These are phyloP conservation scores for Mycena venus DNA, from an alignment of 768 basidiomycete species.

Conservation along the genomic window DNA sequence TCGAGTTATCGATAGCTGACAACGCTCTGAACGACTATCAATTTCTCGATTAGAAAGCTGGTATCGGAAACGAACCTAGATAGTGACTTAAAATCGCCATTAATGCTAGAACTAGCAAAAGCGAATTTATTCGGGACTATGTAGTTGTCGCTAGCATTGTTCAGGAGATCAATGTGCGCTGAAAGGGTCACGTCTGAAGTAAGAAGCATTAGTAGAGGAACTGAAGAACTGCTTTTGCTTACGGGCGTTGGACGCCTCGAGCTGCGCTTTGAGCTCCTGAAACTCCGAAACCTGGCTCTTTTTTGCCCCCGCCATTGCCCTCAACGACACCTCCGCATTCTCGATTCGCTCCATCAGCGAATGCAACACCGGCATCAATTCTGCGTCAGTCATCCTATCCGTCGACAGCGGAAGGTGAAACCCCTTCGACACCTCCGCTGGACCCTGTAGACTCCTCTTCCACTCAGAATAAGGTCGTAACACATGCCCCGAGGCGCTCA, in stretches of 20 bases:
- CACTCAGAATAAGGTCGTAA: not conserved
- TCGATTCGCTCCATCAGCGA: conserved; percentile 6
- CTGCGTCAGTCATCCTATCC: conserved; percentile 5
- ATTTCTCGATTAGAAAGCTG: not conserved
- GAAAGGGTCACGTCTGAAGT: too few species aligned
- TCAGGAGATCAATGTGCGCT: too few species aligned
- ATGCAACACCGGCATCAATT: not conserved
- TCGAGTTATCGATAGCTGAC: not conserved
- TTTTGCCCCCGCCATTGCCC: not conserved
- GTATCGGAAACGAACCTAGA: conserved; percentile 7
- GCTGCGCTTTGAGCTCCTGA: too few species aligned
- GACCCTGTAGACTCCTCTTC: conserved; percentile 6
- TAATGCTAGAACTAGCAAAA: not conserved
- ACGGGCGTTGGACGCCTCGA: too few species aligned
- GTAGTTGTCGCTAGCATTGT: too few species aligned
- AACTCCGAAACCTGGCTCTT: too few species aligned
- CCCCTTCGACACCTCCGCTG: not conserved
- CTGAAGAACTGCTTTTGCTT: too few species aligned
- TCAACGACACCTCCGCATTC: conserved; percentile 6
- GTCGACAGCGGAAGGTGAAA: conserved; percentile 1
- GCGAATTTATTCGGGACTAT: conserved; percentile 5
- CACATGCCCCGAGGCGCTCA: not conserved
- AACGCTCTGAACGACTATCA: conserved; percentile 15
- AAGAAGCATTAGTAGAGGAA: too few species aligned
- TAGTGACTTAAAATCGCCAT: conserved; percentile 5